Evolutionary conservation across 768 basidiomycete genomes (phyloP).

Genomic region (Russula earlei): DNA sequence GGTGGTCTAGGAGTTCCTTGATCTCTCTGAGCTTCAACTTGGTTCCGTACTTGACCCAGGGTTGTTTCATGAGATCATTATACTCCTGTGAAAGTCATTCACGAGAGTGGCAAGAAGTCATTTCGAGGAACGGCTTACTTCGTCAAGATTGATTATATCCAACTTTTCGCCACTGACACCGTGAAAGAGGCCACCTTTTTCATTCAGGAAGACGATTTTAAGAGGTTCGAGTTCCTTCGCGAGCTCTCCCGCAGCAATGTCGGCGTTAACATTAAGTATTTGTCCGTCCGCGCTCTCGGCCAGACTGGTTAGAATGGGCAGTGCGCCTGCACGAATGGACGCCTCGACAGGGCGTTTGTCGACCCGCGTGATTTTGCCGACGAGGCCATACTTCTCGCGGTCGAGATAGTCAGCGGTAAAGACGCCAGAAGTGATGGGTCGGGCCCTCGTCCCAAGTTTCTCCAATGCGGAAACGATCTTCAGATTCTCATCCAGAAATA

Average conservation of each 20-base stretch:
- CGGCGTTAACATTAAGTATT: slow-evolving; percentile 97
- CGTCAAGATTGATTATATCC: slow-evolving; percentile 94
- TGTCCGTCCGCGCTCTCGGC: slow-evolving; percentile 96
- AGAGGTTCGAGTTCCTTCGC: slow-evolving; percentile 96
- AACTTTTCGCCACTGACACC: slow-evolving; percentile 95
- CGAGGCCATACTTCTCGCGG: slow-evolving; percentile 87
- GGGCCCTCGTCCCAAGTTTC: slow-evolving; percentile 89
- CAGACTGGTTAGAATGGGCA: slow-evolving; percentile 91
- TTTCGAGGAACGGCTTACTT: slow-evolving; percentile 39
- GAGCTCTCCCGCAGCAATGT: slow-evolving; percentile 95
- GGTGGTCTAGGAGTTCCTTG: slow-evolving; percentile 96
- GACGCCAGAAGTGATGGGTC: slow-evolving; percentile 95
- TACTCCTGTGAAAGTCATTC: slow-evolving; percentile 56
- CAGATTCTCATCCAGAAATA: slow-evolving; percentile 96
- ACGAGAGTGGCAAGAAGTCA: background rate
- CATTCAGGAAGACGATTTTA: slow-evolving; percentile 97
- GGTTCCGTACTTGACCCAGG: slow-evolving; percentile 98
- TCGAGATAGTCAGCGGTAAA: slow-evolving; percentile 97
- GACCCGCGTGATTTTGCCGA: slow-evolving; percentile 89
- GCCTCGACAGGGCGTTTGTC: slow-evolving; percentile 97
- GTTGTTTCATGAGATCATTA: slow-evolving; percentile 90
- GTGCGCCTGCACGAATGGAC: slow-evolving; percentile 88
- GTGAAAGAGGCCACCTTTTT: slow-evolving; percentile 97
- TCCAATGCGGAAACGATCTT: slow-evolving; percentile 91
- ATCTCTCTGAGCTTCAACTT: slow-evolving; percentile 99